These are phyloP conservation scores for Gonium pectorale DNA, from an alignment of 139 green algal species.

Conservation along the genomic window DNA sequence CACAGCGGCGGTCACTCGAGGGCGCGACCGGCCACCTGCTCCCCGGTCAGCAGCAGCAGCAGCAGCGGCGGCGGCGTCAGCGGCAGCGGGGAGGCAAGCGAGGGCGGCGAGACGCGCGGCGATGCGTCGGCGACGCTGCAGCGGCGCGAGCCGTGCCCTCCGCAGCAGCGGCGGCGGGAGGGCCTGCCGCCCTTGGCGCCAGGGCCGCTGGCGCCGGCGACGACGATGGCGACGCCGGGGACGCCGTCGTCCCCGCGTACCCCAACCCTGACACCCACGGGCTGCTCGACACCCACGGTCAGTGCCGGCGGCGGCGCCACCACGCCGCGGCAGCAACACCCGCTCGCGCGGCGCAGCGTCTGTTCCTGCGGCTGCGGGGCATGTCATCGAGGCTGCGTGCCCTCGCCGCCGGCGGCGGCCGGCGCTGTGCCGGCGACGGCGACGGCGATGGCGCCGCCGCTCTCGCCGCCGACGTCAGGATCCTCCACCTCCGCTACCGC, in stretches of 20 bases:
- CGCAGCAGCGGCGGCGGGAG: neutral
- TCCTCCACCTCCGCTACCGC: no score
- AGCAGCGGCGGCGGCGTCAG: neutral
- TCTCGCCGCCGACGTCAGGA: no score
- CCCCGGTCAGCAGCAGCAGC: neutral
- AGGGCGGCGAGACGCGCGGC: neutral
- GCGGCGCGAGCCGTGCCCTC: no score
- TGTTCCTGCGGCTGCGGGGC: no score
- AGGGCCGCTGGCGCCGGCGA: neutral
- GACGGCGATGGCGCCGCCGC: neutral
- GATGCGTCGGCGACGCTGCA: neutral
- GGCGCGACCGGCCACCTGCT: neutral
- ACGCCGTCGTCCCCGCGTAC: no score
- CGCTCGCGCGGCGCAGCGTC: no score
- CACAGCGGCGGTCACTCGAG: neutral
- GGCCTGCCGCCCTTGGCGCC: neutral
- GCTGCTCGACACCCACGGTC: no score
- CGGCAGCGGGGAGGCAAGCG: neutral
- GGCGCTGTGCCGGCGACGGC: neutral
- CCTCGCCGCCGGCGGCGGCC: neutral
- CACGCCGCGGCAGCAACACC: no score
- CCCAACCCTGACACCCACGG: no score
- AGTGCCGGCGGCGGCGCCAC: no score
- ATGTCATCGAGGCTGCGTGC: no score
- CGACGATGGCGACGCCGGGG: neutral